Base-by-base conservation (phyloP, 345 rosid species). In the Linum trigynum region DNA sequence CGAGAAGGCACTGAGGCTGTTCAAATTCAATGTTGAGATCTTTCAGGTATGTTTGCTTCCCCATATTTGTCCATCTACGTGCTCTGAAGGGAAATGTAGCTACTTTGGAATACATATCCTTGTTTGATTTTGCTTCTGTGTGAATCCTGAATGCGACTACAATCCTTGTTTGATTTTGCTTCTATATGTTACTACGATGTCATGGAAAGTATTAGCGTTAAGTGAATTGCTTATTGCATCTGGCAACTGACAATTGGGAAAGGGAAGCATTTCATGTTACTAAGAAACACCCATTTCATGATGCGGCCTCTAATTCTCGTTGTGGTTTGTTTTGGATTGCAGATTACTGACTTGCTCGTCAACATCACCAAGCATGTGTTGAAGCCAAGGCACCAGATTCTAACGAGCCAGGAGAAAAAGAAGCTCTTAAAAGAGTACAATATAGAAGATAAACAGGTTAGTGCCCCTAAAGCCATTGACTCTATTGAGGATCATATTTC, bases 391-490 rank as follows among this genome's bases (percentile, higher is more conserved):
- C 96, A 86, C 75, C 81, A 61, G 39, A 82, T 90, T 38, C 69
- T 94, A 59, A 83, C 77, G 37, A 85, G 85, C 42, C 50, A 68
- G 64, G 95, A 88, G 75, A 94, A 94, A 74, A 63, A 75, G 58
- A 60, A 62, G 68, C 92, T 94, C 55, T 76, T 94, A 68, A 76
- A 83, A 66, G 74, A 79, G 79, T 84, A 77, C 78, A 78, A 72
- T 60, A 79, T 94, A 53, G 85, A 85, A 63, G 92, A 90, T n/a
- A 94, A 88, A 74, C 97, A 94, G 92, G 99, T 94, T 48, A 65
- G 84, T 50, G 2, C 32, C 32, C 32, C 32, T 23, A 23, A 23
- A 23, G 32, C 32, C 32, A 23, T 23, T 23, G 32, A 23, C 32
- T 23, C 32, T 23, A 23, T 23, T 23, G 32, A 23, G 32, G 32